Conservation (phyloP, 208 protist genomes). For the Wallacemonas sp. region DNA sequence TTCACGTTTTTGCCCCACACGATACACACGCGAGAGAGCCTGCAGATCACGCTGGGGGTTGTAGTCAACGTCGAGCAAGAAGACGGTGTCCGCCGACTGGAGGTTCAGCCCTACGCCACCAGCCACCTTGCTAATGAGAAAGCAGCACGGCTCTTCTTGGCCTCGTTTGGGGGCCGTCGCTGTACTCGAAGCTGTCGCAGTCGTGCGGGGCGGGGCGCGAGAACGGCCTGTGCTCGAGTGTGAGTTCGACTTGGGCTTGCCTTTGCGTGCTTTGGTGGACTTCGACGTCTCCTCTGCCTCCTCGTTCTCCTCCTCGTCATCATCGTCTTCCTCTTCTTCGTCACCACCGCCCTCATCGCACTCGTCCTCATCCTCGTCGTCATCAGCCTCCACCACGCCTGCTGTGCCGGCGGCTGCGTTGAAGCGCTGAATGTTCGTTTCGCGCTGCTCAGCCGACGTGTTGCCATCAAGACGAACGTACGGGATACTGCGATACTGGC, state of each 20-base stretch:
- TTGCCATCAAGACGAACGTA: constrained; percentile 74
- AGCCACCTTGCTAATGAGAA: constrained; percentile 95
- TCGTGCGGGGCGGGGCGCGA: no score
- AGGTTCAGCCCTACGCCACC: constrained; percentile 97
- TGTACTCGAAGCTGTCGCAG: no score
- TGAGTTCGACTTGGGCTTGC: not conserved
- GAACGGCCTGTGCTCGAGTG: no score
- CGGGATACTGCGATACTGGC: constrained; percentile 33
- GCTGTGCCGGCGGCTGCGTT: constrained; percentile 24
- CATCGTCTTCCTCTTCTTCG: not conserved
- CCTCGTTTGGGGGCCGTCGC: not conserved
- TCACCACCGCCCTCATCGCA: not conserved
- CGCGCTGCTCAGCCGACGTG: constrained; percentile 52
- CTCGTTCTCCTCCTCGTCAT: not conserved
- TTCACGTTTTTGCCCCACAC: constrained; percentile 95
- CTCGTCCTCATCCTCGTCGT: not conserved
- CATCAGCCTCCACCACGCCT: not conserved
- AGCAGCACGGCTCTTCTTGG: constrained; percentile 45
- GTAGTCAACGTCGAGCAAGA: constrained; percentile 97
- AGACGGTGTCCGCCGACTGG: constrained; percentile 95
- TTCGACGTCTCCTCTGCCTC: not conserved
- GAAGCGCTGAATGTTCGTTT: constrained; percentile 85
- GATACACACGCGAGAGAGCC: constrained; percentile 94
- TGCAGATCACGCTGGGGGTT: constrained; percentile 96
- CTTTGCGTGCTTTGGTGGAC: not conserved